Percentiles rank a stretch among this genome's conserved stretches.
phyloP scores from a whole-genome alignment of 495 filamentous ascomycete species.

The Amorphotheca resinae region DNA sequence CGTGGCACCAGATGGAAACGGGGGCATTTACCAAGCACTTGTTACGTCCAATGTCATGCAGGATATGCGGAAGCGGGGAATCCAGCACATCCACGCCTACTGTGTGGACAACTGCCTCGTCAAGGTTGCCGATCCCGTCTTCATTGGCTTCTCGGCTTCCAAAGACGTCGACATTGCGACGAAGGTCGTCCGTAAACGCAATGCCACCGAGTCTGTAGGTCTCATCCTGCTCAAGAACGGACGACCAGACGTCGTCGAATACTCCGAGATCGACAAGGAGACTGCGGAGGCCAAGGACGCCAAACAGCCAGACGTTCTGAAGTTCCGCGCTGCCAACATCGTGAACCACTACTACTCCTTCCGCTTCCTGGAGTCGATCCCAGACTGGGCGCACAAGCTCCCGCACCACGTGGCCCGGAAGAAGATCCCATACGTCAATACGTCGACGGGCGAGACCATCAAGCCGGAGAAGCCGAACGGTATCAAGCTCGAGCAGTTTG shows the following conservation, averaged over 20 bases:
- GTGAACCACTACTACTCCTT: conserved; percentile 99
- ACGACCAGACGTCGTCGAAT: conserved; percentile 95
- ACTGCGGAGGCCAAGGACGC: conserved; percentile 82
- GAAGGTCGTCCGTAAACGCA: conserved; percentile 96
- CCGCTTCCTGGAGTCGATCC: conserved; percentile 82
- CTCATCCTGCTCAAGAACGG: conserved; percentile 92
- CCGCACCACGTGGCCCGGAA: conserved; percentile 94
- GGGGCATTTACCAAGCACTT: conserved; percentile 90
- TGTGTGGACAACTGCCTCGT: conserved; percentile 99
- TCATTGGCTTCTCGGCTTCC: conserved; percentile 84
- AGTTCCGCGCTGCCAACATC: conserved; percentile 96
- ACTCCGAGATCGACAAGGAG: conserved; percentile 86
- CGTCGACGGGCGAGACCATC: conserved; percentile 59
- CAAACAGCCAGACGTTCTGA: conserved; percentile 70
- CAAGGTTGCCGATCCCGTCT: conserved; percentile 89
- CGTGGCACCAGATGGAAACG: conserved; percentile 97
- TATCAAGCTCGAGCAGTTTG: conserved; percentile 98
- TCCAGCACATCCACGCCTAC: conserved; percentile 94
- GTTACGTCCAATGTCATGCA: conserved; percentile 68
- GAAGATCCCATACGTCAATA: conserved; percentile 88
- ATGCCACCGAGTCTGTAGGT: conserved; percentile 91
- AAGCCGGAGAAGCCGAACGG: conserved; percentile 93
- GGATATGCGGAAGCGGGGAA: conserved; percentile 79
- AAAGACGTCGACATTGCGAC: conserved; percentile 92
- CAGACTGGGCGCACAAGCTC: conserved; percentile 69